Percentiles rank a stretch among this genome's conserved stretches.
Conservation (phyloP, 306 rosid genomes). For the Cicer chorassanicum region DNA sequence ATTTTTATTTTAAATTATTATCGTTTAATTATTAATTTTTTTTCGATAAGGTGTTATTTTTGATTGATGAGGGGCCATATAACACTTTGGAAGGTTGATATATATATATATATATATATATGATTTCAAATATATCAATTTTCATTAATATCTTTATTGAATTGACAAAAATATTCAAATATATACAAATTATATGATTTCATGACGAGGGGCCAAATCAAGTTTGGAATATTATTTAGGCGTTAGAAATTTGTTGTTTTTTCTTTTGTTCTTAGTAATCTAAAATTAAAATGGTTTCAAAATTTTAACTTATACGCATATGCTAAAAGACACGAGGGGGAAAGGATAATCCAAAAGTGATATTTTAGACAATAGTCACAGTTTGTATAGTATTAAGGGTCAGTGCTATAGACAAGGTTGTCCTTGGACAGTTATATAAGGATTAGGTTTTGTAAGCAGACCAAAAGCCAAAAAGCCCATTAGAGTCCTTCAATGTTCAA, state of each 20-base stretch:
- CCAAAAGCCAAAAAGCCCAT: slow-evolving; percentile 49
- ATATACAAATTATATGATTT: slow-evolving; percentile 20
- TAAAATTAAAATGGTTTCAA: slow-evolving; percentile 20
- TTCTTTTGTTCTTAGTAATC: neutral
- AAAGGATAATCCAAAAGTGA: slow-evolving; percentile 32
- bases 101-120: neutral
- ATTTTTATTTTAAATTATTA: neutral
- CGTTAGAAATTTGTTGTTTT: neutral
- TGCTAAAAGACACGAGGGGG: slow-evolving; percentile 21
- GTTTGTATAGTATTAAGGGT: slow-evolving; percentile 27
- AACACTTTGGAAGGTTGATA: slow-evolving; percentile 26
- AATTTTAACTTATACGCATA: neutral
- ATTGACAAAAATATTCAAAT: neutral
- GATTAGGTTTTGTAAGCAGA: slow-evolving; percentile 36
- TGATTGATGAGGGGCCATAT: slow-evolving; percentile 13
- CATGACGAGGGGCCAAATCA: slow-evolving; percentile 41
- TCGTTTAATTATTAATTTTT: slow-evolving; percentile 10
- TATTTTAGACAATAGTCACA: slow-evolving; percentile 12
- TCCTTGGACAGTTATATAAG: slow-evolving; percentile 47
- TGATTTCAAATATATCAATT: slow-evolving; percentile 11
- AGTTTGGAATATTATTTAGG: slow-evolving; percentile 36
- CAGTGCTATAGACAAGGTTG: slow-evolving; percentile 34
- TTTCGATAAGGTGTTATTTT: slow-evolving; percentile 17
- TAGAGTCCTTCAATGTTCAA: slow-evolving; percentile 50
- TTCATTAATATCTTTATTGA: slow-evolving; percentile 14